Conservation (phyloP, 129 eudicot genomes). For the carrot (Daucus carota) region DH1_v3.0 NC_030389.2:4287001-4287500, state of each 20-base stretch:
- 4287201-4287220: slow-evolving; percentile 6
- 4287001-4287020: too few relatives aligned
- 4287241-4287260: slow-evolving; percentile 58
- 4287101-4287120: too few relatives aligned
- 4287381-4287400: slow-evolving; percentile 33
- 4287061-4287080: too few relatives aligned
- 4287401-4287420: not conserved
- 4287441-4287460: too few relatives aligned
- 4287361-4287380: slow-evolving; percentile 59
- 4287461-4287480: not conserved
- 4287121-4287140: not conserved
- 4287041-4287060: too few relatives aligned
- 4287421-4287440: not conserved
- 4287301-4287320: slow-evolving; percentile 89
- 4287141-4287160: not conserved
- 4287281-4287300: slow-evolving; percentile 86
- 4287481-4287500: not conserved
- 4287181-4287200: not conserved
- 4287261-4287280: slow-evolving; percentile 46
- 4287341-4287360: slow-evolving; percentile 66
- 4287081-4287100: too few relatives aligned
- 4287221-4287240: slow-evolving; percentile 12
- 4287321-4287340: slow-evolving; percentile 77
- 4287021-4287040: too few relatives aligned
- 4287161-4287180: slow-evolving; percentile 23